Conservation (phyloP, 805 yeast species). For the Monosporozyma solicola region DNA sequence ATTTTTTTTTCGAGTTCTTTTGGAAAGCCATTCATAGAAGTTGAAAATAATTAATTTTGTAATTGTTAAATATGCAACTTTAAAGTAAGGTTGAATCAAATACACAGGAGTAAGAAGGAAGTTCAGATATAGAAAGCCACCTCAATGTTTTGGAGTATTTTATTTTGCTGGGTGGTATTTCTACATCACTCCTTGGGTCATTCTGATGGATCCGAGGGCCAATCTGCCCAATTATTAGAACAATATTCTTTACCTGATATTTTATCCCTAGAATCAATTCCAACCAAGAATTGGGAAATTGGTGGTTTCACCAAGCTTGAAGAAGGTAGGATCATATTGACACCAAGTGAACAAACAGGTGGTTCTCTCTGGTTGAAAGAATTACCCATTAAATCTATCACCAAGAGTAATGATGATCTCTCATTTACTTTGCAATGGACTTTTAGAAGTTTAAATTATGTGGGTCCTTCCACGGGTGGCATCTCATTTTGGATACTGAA, state of each 20-base stretch:
- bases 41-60: no score
- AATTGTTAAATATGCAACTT: no score
- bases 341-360: constrained; percentile 33
- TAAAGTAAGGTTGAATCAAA: background rate
- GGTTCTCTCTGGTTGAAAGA: constrained; percentile 43
- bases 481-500: constrained; percentile 47
- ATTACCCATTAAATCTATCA: constrained; percentile 15
- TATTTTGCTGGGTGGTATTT: background rate
- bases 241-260: constrained; percentile 33
- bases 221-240: constrained; percentile 7
- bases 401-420: constrained; percentile 9
- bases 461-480: constrained; percentile 46
- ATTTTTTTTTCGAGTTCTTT: background rate
- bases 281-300: constrained; percentile 30
- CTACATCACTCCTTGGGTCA: background rate
- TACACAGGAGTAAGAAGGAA: background rate
- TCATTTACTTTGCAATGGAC: constrained; percentile 54
- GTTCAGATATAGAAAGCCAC: background rate
- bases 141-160: background rate
- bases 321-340: constrained; percentile 47
- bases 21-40: background rate
- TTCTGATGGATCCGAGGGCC: background rate
- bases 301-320: constrained; percentile 34
- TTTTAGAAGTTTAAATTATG: constrained; percentile 50
- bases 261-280: constrained; percentile 15